Evolutionary conservation across 352 stramenopile species (phyloP), one percentile per base, ranked within the genome.

Genomic region (Globisporangium spinosum): DNA sequence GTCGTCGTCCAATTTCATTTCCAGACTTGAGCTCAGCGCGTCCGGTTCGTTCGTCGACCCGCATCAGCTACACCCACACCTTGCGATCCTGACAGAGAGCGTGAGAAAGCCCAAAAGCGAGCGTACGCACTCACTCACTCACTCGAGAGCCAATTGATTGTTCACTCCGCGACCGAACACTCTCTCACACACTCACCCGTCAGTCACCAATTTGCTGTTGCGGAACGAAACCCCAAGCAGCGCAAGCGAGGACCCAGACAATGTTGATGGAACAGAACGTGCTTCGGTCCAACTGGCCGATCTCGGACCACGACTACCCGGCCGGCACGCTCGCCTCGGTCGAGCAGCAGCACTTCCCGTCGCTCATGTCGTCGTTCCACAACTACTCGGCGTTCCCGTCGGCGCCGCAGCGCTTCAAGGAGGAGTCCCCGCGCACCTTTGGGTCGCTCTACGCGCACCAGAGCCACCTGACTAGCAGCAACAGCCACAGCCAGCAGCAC

Each of bases 201-300:
- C 58, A 64, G 51, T 62, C 63, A 62, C 35, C 54, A 68, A 64
- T 43, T 56, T 35, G 15, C 58, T n/a, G 15, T 10, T 49, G 40
- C 40, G 38, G 13, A 47, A 8, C 3, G 15, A 38, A 23, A 27
- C 13, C 38, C 38, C 23, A 40, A 40, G 38, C 23, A 64, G 38
- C 62, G 25, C 56, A 12, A 29, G 53, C 51, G 12, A 51, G 13
- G 3, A 10, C 8, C n/a, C 20, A 20, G 13, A 60, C 58, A 43
- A 70, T 70, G 65, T 60, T 70, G 49, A 70, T 70, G 65, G 65
- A 70, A 45, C 65, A 70, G 58, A 65, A 66, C 65, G 65, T 65
- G 35, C 65, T 70, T n/a, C 65, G 65, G 3, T 62, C 58, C 25
- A 70, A 47, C 49, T 70, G 65, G 65, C 58, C 65, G 32, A 64